A percentile compares a stretch with the other conserved stretches of the same genome.
These are phyloP conservation scores for Exserohilum rostratum DNA, from an alignment of 2,329 filamentous ascomycete species.

Conservation along the genomic window DNA sequence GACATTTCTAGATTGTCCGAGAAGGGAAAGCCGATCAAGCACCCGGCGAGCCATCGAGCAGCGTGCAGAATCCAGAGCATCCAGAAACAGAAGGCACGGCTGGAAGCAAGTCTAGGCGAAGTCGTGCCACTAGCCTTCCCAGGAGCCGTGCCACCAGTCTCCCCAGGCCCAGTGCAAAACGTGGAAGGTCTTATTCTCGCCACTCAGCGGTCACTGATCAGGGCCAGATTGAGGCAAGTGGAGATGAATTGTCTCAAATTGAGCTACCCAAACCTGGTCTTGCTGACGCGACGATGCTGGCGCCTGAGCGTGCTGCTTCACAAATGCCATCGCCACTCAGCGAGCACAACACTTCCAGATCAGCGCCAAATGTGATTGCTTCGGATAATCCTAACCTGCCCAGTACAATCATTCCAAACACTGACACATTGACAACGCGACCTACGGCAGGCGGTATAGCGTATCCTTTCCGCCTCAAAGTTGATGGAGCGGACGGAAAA, in stretches of 20 bases:
- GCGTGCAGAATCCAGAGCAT: conserved; percentile 11
- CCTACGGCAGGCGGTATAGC: conserved; percentile 73
- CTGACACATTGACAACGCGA: conserved; percentile 63
- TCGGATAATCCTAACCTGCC: conserved; percentile 34
- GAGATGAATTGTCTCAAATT: conserved; percentile 29
- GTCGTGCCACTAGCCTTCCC: conserved; percentile 11
- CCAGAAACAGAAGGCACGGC: conserved; percentile 46
- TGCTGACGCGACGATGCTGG: conserved; percentile 37
- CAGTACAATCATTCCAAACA: conserved; percentile 53
- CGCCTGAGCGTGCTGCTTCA: conserved; percentile 36
- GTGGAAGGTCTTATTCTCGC: conserved; percentile 38
- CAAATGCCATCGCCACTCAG: conserved; percentile 24
- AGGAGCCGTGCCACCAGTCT: conserved; percentile 4
- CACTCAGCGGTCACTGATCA: conserved; percentile 41
- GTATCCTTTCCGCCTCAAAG: conserved; percentile 72
- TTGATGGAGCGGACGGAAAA: conserved; percentile 44
- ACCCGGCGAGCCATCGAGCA: conserved; percentile 37
- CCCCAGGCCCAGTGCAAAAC: conserved; percentile 4
- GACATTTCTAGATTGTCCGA: conserved; percentile 38
- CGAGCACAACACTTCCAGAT: background rate
- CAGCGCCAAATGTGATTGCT: conserved; percentile 24
- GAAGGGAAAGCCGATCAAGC: conserved; percentile 41
- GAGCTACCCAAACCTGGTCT: conserved; percentile 29
- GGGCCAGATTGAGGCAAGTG: conserved; percentile 34
- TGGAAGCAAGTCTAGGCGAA: conserved; percentile 15